These are phyloP conservation scores for Hymenoscyphus repandus DNA, from an alignment of 2,329 filamentous ascomycete species.

Conservation along the genomic window DNA sequence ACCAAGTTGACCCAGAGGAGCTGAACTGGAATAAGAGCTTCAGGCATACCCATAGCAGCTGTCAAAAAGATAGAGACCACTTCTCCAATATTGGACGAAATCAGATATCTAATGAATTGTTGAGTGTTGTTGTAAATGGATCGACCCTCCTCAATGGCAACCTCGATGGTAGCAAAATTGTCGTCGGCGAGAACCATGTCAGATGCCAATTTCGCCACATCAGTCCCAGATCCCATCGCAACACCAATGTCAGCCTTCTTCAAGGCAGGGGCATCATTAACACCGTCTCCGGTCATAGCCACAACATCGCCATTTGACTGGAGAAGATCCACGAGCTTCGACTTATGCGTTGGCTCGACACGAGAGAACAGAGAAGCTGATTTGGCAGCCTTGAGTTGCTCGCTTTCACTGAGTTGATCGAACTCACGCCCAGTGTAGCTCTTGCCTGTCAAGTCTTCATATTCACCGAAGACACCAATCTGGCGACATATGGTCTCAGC, in stretches of 20 bases:
- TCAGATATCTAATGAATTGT: constrained; percentile 98
- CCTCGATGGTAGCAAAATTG: constrained; percentile 97
- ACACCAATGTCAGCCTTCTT: constrained; percentile 99
- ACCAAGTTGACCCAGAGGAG: constrained; percentile 98
- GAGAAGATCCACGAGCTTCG: constrained; percentile 92
- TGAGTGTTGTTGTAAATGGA: constrained; percentile 99
- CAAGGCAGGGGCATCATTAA: constrained; percentile 94
- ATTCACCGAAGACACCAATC: constrained; percentile 82
- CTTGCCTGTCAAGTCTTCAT: constrained; percentile 83
- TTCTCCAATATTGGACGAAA: constrained; percentile 98
- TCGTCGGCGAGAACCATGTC: constrained; percentile 99
- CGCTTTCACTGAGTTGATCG: constrained; percentile 70
- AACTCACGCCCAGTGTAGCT: constrained; percentile 95
- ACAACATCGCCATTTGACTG: constrained; percentile 92
- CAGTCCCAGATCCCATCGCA: constrained; percentile 96
- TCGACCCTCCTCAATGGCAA: constrained; percentile 92
- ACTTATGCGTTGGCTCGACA: constrained; percentile 94
- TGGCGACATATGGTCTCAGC: constrained; percentile 96
- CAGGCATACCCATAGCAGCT: constrained; percentile 92
- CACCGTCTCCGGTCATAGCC: constrained; percentile 98
- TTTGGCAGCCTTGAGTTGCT: constrained; percentile 80
- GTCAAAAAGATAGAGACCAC: constrained; percentile 99
- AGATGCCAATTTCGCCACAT: constrained; percentile 91
- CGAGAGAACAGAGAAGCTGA: constrained; percentile 89
- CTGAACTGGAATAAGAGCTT: constrained; percentile 94